Conservation (phyloP, 192 early-diverging fungal species). For the Backusella sp. region DNA sequence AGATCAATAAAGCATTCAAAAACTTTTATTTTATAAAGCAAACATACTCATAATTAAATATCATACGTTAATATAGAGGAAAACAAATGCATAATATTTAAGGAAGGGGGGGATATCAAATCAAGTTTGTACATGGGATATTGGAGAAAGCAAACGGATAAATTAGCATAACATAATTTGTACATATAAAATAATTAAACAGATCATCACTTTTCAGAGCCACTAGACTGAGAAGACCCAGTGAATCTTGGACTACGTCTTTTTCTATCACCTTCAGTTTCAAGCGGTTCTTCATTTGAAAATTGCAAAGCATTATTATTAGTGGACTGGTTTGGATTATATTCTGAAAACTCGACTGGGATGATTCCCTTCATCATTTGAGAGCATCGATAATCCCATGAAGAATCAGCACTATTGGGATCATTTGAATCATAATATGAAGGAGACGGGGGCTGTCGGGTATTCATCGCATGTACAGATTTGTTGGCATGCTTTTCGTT, state of each 20-base stretch:
- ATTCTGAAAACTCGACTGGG: slow-evolving; percentile 5
- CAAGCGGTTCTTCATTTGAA: background rate
- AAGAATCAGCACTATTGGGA: background rate
- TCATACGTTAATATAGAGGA: background rate
- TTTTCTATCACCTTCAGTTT: background rate
- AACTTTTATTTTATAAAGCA: background rate
- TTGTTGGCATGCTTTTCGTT: background rate
- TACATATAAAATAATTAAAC: background rate
- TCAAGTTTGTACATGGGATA: background rate
- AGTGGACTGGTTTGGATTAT: background rate
- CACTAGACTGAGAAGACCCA: background rate
- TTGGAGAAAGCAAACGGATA: background rate
- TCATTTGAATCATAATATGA: background rate
- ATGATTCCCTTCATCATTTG: slow-evolving; percentile 12
- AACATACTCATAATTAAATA: background rate
- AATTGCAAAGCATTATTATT: background rate
- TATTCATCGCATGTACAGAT: background rate
- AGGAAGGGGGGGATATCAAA: background rate
- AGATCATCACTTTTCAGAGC: background rate
- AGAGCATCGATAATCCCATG: background rate
- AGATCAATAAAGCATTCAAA: too few relatives aligned
- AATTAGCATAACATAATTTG: background rate
- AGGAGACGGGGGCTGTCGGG: background rate
- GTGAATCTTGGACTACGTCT: background rate
- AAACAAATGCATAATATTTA: background rate